Evolutionary conservation across 176 grass and related monocot species (phyloP).

Genomic region (Ananas comosus): DNA sequence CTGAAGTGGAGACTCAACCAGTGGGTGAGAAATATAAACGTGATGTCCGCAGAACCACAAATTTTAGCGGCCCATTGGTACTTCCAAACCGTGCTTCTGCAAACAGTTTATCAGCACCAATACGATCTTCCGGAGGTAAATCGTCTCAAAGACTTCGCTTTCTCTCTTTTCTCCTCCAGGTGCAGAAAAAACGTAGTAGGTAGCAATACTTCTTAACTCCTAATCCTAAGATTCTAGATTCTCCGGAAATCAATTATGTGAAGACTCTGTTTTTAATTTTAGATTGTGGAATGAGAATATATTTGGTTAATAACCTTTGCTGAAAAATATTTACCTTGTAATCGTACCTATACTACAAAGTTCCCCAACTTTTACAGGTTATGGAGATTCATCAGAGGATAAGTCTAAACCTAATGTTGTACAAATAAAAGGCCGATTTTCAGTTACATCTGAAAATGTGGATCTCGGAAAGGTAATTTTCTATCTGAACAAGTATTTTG

Average conservation of each 20-base stretch:
- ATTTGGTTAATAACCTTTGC: background rate
- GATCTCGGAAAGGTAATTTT: slow-evolving; percentile 87
- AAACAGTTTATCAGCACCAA: slow-evolving; percentile 97
- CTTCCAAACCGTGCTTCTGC: slow-evolving; percentile 97
- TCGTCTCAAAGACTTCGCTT: background rate
- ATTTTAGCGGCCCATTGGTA: slow-evolving; percentile 89
- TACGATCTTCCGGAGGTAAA: slow-evolving; percentile 84
- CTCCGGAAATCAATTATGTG: too few species aligned
- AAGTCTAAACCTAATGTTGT: slow-evolving; percentile 88
- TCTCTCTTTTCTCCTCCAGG: background rate
- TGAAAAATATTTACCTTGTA: background rate
- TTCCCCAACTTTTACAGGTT: slow-evolving; percentile 41
- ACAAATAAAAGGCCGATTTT: slow-evolving; percentile 98
- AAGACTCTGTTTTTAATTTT: too few species aligned
- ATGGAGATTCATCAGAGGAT: slow-evolving; percentile 77
- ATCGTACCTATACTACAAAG: background rate
- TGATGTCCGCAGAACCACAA: slow-evolving; percentile 56
- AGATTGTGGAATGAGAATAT: background rate
- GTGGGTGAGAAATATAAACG: slow-evolving; percentile 54
- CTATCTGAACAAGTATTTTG: slow-evolving; percentile 7
- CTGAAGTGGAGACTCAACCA: slow-evolving; percentile 36
- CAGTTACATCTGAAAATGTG: slow-evolving; percentile 96
- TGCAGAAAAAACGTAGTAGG: too few species aligned
- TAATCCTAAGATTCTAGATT: too few species aligned
- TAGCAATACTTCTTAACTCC: too few species aligned